phyloP scores from a whole-genome alignment of 2,329 filamentous ascomycete genomes.

The Talaromyces funiculosus region DNA sequence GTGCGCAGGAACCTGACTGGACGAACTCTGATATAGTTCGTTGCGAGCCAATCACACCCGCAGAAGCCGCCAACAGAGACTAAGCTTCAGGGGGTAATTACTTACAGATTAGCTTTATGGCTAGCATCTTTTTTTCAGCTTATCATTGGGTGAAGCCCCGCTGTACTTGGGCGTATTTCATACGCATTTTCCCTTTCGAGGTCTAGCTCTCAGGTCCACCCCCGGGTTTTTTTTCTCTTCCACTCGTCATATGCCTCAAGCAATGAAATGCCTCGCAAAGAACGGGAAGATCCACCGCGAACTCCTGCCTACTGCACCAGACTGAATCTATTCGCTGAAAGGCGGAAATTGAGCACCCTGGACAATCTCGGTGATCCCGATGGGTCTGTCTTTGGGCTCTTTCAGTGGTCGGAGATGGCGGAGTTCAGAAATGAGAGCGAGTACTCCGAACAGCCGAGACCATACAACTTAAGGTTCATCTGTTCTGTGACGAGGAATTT shows the following conservation, averaged over 20 bases:
- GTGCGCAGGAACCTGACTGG: neutral
- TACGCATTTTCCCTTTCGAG: neutral
- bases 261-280: neutral
- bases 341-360: neutral
- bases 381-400: neutral
- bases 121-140: too few relatives aligned
- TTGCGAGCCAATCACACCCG: neutral
- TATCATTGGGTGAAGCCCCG: too few relatives aligned
- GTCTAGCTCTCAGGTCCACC: neutral
- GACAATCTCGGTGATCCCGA: neutral
- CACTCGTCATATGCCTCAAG: neutral
- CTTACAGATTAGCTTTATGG: neutral
- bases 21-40: neutral
- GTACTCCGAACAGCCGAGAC: neutral
- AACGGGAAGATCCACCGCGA: neutral
- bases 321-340: neutral
- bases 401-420: neutral
- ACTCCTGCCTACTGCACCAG: neutral
- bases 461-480: too few relatives aligned
- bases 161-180: neutral
- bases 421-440: neutral
- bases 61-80: neutral
- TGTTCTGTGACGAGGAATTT: too few relatives aligned
- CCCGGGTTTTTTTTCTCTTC: neutral
- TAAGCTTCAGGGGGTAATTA: neutral